Evolutionary conservation across 2,329 filamentous ascomycete genomes (phyloP).

Genomic region (Aspergillus uvarum): DNA sequence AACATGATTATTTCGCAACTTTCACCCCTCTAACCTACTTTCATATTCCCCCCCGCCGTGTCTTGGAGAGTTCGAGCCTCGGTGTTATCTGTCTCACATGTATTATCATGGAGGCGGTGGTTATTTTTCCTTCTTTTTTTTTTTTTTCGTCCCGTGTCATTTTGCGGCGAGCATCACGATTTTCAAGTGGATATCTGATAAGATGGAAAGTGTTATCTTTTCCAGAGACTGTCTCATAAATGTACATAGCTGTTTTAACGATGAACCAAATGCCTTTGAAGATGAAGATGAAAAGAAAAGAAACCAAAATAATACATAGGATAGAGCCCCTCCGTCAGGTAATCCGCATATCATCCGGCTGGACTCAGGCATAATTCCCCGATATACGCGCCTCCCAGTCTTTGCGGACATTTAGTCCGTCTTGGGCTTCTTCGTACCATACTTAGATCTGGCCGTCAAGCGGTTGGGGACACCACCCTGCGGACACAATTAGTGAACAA

Average conservation of each 20-base stretch:
- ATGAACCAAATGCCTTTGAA: constrained; percentile 13
- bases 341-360: neutral
- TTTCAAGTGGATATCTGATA: constrained; percentile 2
- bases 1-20: neutral
- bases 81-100: neutral
- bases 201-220: neutral
- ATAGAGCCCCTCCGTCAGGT: neutral
- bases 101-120: neutral
- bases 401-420: constrained; percentile 50
- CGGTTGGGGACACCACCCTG: constrained; percentile 89
- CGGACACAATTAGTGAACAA: constrained; percentile 25
- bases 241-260: constrained; percentile 18
- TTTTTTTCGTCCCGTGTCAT: neutral
- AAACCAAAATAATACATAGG: neutral
- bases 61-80: neutral
- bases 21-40: neutral
- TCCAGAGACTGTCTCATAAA: constrained; percentile 14
- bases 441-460: constrained; percentile 86
- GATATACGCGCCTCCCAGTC: neutral
- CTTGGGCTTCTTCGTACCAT: constrained; percentile 98
- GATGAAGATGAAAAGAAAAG: neutral
- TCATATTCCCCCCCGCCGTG: neutral
- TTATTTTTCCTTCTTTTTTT: neutral
- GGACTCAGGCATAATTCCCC: neutral
- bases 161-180: neutral